phyloP scores from a whole-genome alignment of 2,329 filamentous ascomycete genomes.

The Fusarium domesticum region DNA sequence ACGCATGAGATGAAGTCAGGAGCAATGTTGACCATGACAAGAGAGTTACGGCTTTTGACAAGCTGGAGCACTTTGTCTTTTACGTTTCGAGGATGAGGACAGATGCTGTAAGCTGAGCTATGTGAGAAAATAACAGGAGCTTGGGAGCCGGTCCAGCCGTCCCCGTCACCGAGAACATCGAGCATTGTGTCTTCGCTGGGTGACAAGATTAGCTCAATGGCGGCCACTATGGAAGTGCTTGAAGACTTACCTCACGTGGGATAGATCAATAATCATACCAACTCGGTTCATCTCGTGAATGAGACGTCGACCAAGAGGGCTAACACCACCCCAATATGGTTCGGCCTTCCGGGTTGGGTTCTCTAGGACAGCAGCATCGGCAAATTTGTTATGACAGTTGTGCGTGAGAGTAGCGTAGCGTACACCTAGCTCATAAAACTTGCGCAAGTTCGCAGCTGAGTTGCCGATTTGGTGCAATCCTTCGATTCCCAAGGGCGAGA shows the following conservation, averaged over 20 bases:
- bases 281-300: slow-evolving; percentile 90
- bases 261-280: slow-evolving; percentile 89
- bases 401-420: slow-evolving; percentile 88
- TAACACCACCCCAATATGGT: slow-evolving; percentile 70
- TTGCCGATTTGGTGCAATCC: slow-evolving; percentile 94
- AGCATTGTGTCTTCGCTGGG: slow-evolving; percentile 76
- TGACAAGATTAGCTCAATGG: slow-evolving; percentile 2
- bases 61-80: slow-evolving; percentile 77
- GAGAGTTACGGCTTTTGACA: slow-evolving; percentile 67
- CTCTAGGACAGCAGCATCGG: slow-evolving; percentile 73
- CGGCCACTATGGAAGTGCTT: background rate
- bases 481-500: slow-evolving; percentile 78
- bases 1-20: slow-evolving; percentile 80
- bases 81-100: slow-evolving; percentile 87
- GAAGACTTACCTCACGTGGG: slow-evolving; percentile 55
- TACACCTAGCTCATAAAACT: slow-evolving; percentile 74
- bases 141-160: slow-evolving; percentile 65
- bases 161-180: slow-evolving; percentile 67
- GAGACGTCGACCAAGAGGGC: slow-evolving; percentile 62
- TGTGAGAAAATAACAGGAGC: slow-evolving; percentile 90
- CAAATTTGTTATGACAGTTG: slow-evolving; percentile 89
- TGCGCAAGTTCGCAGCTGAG: slow-evolving; percentile 69
- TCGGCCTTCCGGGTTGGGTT: slow-evolving; percentile 48
- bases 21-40: slow-evolving; percentile 91
- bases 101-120: slow-evolving; percentile 75